Percentiles rank a stretch among this genome's conserved stretches.
These are phyloP conservation scores for Termitomyces sp. DNA, from an alignment of 768 basidiomycete genomes.

Conservation along the genomic window DNA sequence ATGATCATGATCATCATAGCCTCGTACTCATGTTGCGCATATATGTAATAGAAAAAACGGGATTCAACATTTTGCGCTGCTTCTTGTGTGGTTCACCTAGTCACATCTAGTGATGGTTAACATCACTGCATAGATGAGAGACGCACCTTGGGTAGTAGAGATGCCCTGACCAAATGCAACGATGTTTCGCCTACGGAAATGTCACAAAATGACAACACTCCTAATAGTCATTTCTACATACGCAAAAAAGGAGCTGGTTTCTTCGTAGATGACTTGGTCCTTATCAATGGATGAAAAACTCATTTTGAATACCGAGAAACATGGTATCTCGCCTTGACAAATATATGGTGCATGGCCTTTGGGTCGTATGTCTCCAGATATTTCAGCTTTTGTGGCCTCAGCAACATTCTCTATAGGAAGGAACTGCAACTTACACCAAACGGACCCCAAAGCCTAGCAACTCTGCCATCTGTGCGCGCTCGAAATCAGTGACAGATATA, in stretches of 20 bases:
- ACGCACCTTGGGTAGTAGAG: slow-evolving; percentile 2
- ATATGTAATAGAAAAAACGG: slow-evolving; percentile 11
- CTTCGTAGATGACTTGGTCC: slow-evolving; percentile 9
- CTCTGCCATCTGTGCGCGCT: neutral
- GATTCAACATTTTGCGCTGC: slow-evolving; percentile 13
- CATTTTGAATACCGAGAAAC: slow-evolving; percentile 14
- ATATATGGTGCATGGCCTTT: slow-evolving; percentile 32
- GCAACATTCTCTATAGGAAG: neutral
- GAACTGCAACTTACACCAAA: neutral
- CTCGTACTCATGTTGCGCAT: slow-evolving; percentile 11
- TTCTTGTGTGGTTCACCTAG: slow-evolving; percentile 12
- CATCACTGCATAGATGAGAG: neutral
- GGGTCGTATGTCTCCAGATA: slow-evolving; percentile 35
- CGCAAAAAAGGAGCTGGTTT: slow-evolving; percentile 3
- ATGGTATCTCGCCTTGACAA: slow-evolving; percentile 26
- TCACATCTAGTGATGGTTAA: neutral
- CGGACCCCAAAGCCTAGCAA: slow-evolving; percentile 3
- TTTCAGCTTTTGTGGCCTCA: slow-evolving; percentile 15
- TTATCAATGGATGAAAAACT: neutral
- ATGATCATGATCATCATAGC: neutral
- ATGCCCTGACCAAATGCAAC: neutral
- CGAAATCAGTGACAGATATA: neutral
- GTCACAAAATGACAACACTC: neutral
- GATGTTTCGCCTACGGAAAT: neutral
- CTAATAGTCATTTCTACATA: neutral